A percentile compares a stretch with the other conserved stretches of the same genome.
These are phyloP conservation scores for Erodium moschatum DNA, from an alignment of 441 rosid genomes.

Conservation along the genomic window DNA sequence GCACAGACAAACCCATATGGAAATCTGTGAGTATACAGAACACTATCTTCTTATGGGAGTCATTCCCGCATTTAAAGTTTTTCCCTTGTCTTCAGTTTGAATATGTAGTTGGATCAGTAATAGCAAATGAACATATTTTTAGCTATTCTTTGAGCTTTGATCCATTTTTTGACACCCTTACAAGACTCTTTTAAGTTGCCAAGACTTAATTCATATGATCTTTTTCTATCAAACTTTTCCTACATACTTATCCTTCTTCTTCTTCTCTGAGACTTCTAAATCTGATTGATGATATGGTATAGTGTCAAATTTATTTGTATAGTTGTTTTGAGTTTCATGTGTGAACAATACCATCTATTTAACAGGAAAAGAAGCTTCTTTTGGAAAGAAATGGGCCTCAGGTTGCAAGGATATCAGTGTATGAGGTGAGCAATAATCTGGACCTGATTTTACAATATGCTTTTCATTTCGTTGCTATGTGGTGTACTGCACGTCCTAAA, in stretches of 20 bases:
- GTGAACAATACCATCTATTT: constrained; percentile 3
- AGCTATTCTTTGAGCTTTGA: neutral
- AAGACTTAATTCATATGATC: neutral
- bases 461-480: neutral
- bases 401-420: constrained; percentile 70
- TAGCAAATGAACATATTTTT: neutral
- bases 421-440: constrained; percentile 47
- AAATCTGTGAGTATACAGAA: constrained; percentile 48
- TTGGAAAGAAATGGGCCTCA: constrained; percentile 75
- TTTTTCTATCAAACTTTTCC: neutral
- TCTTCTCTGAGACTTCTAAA: neutral
- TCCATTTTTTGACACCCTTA: neutral
- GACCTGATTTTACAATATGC: neutral
- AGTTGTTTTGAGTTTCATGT: neutral
- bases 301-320: neutral
- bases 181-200: no score
- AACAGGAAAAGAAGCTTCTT: constrained; percentile 78
- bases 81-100: neutral
- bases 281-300: neutral
- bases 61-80: neutral
- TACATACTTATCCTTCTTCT: neutral
- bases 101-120: neutral
- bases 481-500: neutral
- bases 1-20: constrained; percentile 74
- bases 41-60: constrained; percentile 5